A percentile compares a stretch with the other conserved stretches of the same genome.
phyloP scores from a whole-genome alignment of 2,329 filamentous ascomycete species.

The Pseudogymnoascus sp. region DNA sequence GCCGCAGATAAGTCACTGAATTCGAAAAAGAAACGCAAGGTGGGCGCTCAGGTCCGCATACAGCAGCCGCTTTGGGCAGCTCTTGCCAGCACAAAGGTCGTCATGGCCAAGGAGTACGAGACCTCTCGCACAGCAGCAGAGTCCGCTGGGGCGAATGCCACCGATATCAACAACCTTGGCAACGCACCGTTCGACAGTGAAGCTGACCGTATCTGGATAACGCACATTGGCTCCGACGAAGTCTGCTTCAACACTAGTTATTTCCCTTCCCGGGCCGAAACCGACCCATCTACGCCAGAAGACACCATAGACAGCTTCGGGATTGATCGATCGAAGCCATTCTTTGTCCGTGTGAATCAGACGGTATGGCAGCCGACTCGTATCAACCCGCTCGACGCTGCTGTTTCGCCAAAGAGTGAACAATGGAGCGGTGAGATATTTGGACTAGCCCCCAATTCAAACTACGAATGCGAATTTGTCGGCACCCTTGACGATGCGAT shows the following conservation, averaged over 20 bases:
- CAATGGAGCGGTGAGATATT: conserved; percentile 67
- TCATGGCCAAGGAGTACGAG: conserved; percentile 85
- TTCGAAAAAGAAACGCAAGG: conserved; percentile 78
- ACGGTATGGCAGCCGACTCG: conserved; percentile 71
- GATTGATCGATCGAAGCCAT: conserved; percentile 63
- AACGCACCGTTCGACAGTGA: conserved; percentile 65
- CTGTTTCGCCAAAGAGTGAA: conserved; percentile 34
- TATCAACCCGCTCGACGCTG: conserved; percentile 44
- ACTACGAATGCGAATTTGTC: conserved; percentile 72
- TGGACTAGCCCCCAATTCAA: conserved; percentile 60
- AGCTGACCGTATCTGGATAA: conserved; percentile 70
- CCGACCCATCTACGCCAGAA: conserved; percentile 27
- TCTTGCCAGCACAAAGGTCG: conserved; percentile 91
- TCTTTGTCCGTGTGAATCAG: conserved; percentile 71
- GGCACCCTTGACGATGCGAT: conserved; percentile 56
- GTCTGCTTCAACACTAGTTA: conserved; percentile 67
- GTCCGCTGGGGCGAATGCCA: conserved; percentile 64
- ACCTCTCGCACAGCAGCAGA: conserved; percentile 69
- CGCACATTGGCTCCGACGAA: conserved; percentile 69
- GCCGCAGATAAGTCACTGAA: conserved; percentile 38
- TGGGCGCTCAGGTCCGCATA: conserved; percentile 82
- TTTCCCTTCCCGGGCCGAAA: conserved; percentile 35
- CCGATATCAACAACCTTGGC: conserved; percentile 67
- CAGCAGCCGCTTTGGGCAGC: conserved; percentile 92
- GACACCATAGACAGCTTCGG: conserved; percentile 25